Conservation (phyloP, 2,329 filamentous ascomycete genomes). For the Coniochaeta sp. region DNA sequence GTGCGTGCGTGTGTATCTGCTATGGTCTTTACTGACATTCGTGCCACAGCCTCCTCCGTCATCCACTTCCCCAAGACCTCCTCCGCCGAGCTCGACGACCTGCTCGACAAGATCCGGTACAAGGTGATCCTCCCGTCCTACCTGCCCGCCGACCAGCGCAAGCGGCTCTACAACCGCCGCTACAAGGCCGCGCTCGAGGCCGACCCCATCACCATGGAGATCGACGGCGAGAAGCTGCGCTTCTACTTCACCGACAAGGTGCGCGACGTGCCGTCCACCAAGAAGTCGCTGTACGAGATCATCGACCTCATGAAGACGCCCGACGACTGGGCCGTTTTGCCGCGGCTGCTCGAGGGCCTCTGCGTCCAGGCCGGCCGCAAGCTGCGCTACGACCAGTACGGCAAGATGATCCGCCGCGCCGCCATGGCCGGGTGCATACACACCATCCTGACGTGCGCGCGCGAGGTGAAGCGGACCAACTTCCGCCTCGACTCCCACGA, state of each 20-base stretch:
- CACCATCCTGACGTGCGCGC: constrained; percentile 42
- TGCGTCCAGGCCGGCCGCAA: constrained; percentile 33
- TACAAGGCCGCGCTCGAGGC: constrained; percentile 40
- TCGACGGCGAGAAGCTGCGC: constrained; percentile 47
- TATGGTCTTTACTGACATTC: neutral
- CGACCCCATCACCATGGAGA: constrained; percentile 50
- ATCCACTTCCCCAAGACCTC: constrained; percentile 43
- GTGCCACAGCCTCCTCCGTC: constrained; percentile 18
- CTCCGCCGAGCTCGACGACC: constrained; percentile 42
- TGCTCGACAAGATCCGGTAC: constrained; percentile 45
- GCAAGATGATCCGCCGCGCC: constrained; percentile 33
- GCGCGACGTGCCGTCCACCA: constrained; percentile 34
- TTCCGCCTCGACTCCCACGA: constrained; percentile 34
- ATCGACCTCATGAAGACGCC: constrained; percentile 37
- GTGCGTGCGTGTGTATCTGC: no score
- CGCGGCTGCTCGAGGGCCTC: constrained; percentile 40
- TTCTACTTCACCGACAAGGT: constrained; percentile 40
- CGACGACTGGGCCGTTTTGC: constrained; percentile 46
- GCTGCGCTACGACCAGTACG: constrained; percentile 24
- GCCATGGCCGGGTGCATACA: constrained; percentile 32
- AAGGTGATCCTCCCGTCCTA: constrained; percentile 56
- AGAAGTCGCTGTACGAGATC: constrained; percentile 26
- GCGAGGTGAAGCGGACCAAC: constrained; percentile 36
- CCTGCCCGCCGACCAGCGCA: constrained; percentile 44
- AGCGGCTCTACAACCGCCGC: constrained; percentile 41